Percentiles rank a stretch among this genome's conserved stretches.
Evolutionary conservation across 2,329 filamentous ascomycete genomes (phyloP).

Genomic region (Aureobasidium musti): DNA sequence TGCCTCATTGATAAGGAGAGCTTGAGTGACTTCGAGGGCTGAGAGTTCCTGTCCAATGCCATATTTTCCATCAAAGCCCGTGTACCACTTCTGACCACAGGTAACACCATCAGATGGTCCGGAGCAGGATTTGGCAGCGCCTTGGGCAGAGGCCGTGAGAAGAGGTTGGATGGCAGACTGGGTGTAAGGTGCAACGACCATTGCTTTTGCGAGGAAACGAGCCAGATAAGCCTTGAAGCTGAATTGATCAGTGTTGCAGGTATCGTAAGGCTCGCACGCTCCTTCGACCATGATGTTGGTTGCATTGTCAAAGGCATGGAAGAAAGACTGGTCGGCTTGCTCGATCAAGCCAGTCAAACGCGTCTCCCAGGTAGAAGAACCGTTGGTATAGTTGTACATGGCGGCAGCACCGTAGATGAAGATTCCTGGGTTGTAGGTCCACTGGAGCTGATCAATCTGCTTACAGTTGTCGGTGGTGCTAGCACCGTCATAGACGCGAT

Average conservation of each 20-base stretch:
- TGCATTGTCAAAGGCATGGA: conserved; percentile 55
- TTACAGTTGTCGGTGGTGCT: conserved; percentile 50
- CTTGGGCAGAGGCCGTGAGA: conserved; percentile 46
- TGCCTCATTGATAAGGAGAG: conserved; percentile 40
- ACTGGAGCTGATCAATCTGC: conserved; percentile 49
- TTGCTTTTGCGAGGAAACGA: conserved; percentile 60
- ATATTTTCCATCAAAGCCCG: conserved; percentile 45
- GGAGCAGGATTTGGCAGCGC: conserved; percentile 49
- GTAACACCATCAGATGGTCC: conserved; percentile 45
- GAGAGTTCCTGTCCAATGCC: conserved; percentile 51
- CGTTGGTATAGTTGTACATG: conserved; percentile 57
- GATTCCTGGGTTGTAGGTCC: conserved; percentile 55
- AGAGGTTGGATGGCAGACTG: conserved; percentile 43
- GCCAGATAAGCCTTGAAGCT: conserved; percentile 75
- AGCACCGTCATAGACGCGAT: conserved; percentile 50
- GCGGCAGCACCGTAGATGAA: conserved; percentile 58
- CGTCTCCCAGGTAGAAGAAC: conserved; percentile 49
- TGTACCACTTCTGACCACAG: conserved; percentile 53
- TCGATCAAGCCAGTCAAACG: conserved; percentile 62
- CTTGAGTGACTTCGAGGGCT: conserved; percentile 50
- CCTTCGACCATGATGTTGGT: conserved; percentile 64
- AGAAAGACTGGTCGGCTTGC: conserved; percentile 52
- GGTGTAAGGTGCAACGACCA: conserved; percentile 49
- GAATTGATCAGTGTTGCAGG: conserved; percentile 70
- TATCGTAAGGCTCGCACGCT: conserved; percentile 59